Evolutionary conservation across 805 yeast genomes (phyloP), one percentile per base, ranked within the genome.

Genomic region (Metschnikowia kofuensis): DNA sequence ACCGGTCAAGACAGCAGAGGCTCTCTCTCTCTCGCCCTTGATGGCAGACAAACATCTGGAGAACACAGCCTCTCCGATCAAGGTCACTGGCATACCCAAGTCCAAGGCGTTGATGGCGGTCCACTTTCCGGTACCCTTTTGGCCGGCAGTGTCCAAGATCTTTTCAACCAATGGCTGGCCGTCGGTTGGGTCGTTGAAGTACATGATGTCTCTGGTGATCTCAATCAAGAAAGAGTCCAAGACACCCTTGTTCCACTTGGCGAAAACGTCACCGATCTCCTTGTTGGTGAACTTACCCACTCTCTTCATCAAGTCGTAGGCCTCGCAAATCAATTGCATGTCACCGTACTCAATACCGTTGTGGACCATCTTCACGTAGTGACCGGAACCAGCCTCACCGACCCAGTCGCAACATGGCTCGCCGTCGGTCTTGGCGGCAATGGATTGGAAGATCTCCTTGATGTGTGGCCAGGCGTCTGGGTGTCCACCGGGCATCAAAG

Each of bases 361-460:
- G 83, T 92, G 99, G 58, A 94, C 98, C 99, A 94, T 94, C 82
- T 92, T 92, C 69, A 92, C 98, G 77, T 86, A 92, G 77, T 92
- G 99, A 66, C 99, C 99, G 41, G 98, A 84, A 74, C 99, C 99
- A 53, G 96, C 96, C 62, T 92, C 96, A 66, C 99, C 99, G 63
- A 92, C 97, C 99, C 99, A 92, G 83, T 92, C 99, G 79, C 99
- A 92, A 78, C 99, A 92, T 69, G 99, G 97, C 79, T 94, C 97
- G 64, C 96, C 97, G 67, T 94, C 97, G 54, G 96, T 74, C 80
- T 92, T 90, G 69, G 99, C 98, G 48, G 97, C 77, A 64, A 94
- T 87, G 48, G 91, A 82, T 78, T 92, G 99, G 89, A 92, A 90
- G 67, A 92, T 94, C 55, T 83, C 85, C 84, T 92, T 92, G 69